phyloP scores from a whole-genome alignment of 2,329 filamentous ascomycete species.

The Monosporascus sp. region DNA sequence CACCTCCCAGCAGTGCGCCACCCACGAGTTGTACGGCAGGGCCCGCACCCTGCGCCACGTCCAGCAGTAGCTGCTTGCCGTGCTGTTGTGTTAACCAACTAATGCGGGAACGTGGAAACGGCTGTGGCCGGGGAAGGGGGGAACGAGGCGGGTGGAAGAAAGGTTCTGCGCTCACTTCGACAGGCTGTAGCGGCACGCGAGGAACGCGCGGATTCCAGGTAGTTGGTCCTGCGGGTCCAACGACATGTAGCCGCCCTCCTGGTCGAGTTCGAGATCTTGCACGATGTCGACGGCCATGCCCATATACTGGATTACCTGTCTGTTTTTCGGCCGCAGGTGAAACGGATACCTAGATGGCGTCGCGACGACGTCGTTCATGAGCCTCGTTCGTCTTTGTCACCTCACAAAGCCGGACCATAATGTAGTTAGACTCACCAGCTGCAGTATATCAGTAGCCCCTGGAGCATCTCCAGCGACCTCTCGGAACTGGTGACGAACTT shows the following conservation, averaged over 20 bases:
- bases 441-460: conserved; percentile 52
- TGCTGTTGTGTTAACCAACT: conserved; percentile 7
- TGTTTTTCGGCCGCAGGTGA: conserved; percentile 46
- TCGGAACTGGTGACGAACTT: conserved; percentile 54
- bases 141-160: not conserved
- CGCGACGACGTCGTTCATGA: not conserved
- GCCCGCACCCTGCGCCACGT: conserved; percentile 31
- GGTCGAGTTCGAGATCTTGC: conserved; percentile 43
- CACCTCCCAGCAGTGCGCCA: conserved; percentile 37
- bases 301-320: conserved; percentile 43
- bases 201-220: conserved; percentile 37
- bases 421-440: conserved; percentile 39
- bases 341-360: conserved; percentile 44
- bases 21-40: conserved; percentile 36
- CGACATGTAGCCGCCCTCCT: conserved; percentile 25
- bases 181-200: conserved; percentile 37
- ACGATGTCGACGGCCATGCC: conserved; percentile 47
- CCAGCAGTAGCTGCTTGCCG: conserved; percentile 28
- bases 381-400: too few relatives aligned
- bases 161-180: conserved; percentile 30
- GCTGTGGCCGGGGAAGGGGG: not conserved
- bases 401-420: too few relatives aligned
- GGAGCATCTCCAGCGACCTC: conserved; percentile 49
- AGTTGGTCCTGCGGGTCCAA: conserved; percentile 9
- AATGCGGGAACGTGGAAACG: not conserved